Evolutionary conservation across 2,329 filamentous ascomycete genomes (phyloP).

Genomic region (Kalmusia sp.): DNA sequence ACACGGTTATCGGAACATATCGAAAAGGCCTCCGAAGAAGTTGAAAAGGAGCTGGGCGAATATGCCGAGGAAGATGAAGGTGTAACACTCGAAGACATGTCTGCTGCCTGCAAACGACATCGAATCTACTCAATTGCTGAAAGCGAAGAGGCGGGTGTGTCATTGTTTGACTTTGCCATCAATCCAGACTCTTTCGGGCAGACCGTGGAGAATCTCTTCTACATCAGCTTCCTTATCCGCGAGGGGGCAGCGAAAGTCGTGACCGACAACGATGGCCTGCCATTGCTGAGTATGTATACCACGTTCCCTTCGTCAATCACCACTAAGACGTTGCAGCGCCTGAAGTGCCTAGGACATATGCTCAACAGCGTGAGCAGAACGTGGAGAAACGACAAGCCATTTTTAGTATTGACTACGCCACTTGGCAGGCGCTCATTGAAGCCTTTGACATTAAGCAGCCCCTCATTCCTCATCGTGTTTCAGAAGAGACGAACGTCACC

Average conservation of each 20-base stretch:
- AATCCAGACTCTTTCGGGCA: slow-evolving; percentile 92
- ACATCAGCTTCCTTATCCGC: slow-evolving; percentile 90
- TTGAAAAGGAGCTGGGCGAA: slow-evolving; percentile 48
- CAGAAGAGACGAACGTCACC: slow-evolving; percentile 32
- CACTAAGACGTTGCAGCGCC: slow-evolving; percentile 44
- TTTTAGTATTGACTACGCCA: slow-evolving; percentile 83
- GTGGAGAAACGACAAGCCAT: slow-evolving; percentile 78
- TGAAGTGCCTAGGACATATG: slow-evolving; percentile 56
- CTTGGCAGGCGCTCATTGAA: slow-evolving; percentile 79
- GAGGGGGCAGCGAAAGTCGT: slow-evolving; percentile 81
- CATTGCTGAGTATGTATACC: slow-evolving; percentile 75
- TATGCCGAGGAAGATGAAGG: too few species aligned
- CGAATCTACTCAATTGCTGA: slow-evolving; percentile 66
- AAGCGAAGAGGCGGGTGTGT: slow-evolving; percentile 67
- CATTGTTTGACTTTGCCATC: slow-evolving; percentile 85
- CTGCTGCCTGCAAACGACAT: slow-evolving; percentile 67
- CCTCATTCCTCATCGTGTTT: slow-evolving; percentile 81
- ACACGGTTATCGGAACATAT: slow-evolving; percentile 61
- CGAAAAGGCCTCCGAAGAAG: slow-evolving; percentile 46
- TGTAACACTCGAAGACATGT: too few species aligned
- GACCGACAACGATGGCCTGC: slow-evolving; percentile 75
- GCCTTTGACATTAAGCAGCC: slow-evolving; percentile 78
- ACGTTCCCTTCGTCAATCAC: neutral
- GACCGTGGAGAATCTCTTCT: slow-evolving; percentile 96
- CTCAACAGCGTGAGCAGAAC: slow-evolving; percentile 61